Percentiles rank a stretch among this genome's conserved stretches.
Evolutionary conservation across 2,329 filamentous ascomycete species (phyloP).

Genomic region (Bipolaris cookei): DNA sequence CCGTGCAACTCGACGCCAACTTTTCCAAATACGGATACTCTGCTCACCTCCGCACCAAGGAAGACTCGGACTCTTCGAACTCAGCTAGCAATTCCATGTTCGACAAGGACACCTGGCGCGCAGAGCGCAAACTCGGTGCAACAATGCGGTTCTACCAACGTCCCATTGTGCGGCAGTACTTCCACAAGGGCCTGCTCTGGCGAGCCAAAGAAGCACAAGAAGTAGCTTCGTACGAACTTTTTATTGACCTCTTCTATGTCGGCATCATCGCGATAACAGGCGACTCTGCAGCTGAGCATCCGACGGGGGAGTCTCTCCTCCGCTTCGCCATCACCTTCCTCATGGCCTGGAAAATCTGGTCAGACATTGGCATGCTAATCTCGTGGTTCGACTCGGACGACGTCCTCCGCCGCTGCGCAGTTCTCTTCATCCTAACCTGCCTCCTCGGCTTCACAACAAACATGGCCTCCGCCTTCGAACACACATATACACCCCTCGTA

Average conservation of each 20-base stretch:
- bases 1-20: conserved; percentile 63
- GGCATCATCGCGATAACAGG: conserved; percentile 70
- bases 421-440: conserved; percentile 67
- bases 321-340: conserved; percentile 67
- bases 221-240: conserved; percentile 69
- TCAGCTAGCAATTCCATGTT: conserved; percentile 29
- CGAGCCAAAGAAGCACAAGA: conserved; percentile 64
- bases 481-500: conserved; percentile 65
- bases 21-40: conserved; percentile 69
- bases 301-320: conserved; percentile 62
- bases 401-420: conserved; percentile 63
- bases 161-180: conserved; percentile 69
- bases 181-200: conserved; percentile 70
- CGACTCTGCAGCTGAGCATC: conserved; percentile 64
- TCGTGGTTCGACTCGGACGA: conserved; percentile 69
- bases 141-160: conserved; percentile 64
- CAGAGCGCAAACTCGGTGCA: conserved; percentile 47
- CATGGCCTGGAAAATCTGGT: conserved; percentile 70
- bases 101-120: conserved; percentile 48
- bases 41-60: conserved; percentile 59
- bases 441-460: conserved; percentile 69
- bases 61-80: conserved; percentile 14
- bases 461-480: conserved; percentile 60
- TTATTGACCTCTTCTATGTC: conserved; percentile 68
- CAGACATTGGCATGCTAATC: conserved; percentile 63